Conservation (phyloP, 2,329 filamentous ascomycete genomes). For the Chrysosporium keratinophilum region DNA sequence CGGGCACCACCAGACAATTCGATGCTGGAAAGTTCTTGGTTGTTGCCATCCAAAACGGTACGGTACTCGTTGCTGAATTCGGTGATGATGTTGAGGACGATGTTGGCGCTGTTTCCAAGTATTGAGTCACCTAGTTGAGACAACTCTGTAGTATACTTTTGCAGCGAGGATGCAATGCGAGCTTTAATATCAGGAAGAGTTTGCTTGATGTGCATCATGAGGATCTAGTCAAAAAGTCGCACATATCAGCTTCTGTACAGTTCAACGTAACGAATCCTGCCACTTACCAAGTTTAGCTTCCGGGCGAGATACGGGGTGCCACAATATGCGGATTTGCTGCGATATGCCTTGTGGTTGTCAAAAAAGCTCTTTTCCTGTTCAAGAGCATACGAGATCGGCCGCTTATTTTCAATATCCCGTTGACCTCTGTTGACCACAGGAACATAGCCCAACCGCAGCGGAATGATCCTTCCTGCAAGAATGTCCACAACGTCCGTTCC, state of each 20-base stretch:
- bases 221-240: slow-evolving; percentile 46
- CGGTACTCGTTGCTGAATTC: slow-evolving; percentile 98
- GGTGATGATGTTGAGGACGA: slow-evolving; percentile 96
- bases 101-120: slow-evolving; percentile 91
- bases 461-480: slow-evolving; percentile 92
- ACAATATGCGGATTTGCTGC: slow-evolving; percentile 97
- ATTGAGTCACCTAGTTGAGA: slow-evolving; percentile 79
- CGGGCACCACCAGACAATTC: slow-evolving; percentile 93
- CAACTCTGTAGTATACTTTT: slow-evolving; percentile 81
- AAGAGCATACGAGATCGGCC: slow-evolving; percentile 78
- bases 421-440: slow-evolving; percentile 97
- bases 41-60: slow-evolving; percentile 91
- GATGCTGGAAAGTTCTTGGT: slow-evolving; percentile 84
- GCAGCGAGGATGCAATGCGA: slow-evolving; percentile 82
- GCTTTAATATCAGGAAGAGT: slow-evolving; percentile 97
- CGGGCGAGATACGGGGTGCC: slow-evolving; percentile 93
- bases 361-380: slow-evolving; percentile 96
- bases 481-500: slow-evolving; percentile 98
- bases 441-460: slow-evolving; percentile 85
- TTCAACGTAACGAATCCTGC: background rate
- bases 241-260: background rate
- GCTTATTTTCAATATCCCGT: slow-evolving; percentile 96
- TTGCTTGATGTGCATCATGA: slow-evolving; percentile 99
- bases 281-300: slow-evolving; percentile 72
- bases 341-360: slow-evolving; percentile 95